Evolutionary conservation across 2,329 filamentous ascomycete species (phyloP).

Genomic region (Talaromyces amestolkiae): DNA sequence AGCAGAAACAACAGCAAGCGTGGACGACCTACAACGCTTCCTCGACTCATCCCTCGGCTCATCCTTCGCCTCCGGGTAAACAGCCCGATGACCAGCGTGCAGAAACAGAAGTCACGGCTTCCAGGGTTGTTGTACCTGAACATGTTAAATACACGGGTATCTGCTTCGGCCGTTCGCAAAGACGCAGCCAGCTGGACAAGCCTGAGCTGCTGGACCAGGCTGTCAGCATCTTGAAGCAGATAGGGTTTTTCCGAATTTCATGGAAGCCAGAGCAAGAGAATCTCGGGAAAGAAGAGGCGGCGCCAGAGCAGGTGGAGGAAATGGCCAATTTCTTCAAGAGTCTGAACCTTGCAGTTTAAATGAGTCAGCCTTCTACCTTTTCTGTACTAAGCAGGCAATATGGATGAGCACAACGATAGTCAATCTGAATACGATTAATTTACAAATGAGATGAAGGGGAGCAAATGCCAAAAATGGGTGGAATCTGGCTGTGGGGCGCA

Average conservation of each 20-base stretch:
- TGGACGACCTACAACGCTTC: not conserved
- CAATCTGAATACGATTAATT: not conserved
- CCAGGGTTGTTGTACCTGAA: not conserved
- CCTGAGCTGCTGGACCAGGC: not conserved
- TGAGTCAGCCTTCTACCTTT: not conserved
- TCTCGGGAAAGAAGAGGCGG: not conserved
- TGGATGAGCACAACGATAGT: not conserved
- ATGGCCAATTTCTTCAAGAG: not conserved
- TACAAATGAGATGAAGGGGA: not conserved
- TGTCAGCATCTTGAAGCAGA: not conserved
- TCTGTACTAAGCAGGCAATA: not conserved
- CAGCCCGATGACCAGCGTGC: not conserved
- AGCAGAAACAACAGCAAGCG: not conserved
- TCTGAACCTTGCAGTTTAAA: not conserved
- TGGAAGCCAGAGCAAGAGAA: not conserved
- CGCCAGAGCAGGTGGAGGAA: constrained; percentile 5
- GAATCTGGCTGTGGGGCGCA: not conserved
- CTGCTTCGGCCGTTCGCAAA: not conserved
- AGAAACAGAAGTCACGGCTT: not conserved
- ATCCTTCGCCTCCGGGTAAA: not conserved
- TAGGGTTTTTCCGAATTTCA: not conserved
- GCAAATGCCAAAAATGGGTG: not conserved
- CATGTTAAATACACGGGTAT: constrained; percentile 10
- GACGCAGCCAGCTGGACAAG: not conserved
- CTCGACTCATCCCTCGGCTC: not conserved